Conservation (phyloP, 2,329 filamentous ascomycete species). For the Onygenales sp. region DNA sequence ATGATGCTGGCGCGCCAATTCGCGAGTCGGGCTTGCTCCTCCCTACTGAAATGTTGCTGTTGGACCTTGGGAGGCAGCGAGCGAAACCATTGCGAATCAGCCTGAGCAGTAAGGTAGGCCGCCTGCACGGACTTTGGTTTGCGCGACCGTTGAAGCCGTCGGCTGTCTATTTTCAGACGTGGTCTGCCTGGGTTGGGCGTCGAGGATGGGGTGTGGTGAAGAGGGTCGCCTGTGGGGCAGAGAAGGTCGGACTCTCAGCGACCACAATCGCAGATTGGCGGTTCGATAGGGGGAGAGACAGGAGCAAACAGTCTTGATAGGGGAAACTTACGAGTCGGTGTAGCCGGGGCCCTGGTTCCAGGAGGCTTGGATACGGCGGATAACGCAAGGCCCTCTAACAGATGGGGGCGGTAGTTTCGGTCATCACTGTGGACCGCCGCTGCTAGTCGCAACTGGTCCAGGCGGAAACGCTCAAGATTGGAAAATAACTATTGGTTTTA, state of each 20-base stretch:
- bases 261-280: background rate
- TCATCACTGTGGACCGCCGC: slow-evolving; percentile 18
- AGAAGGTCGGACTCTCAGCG: background rate
- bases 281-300: background rate
- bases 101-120: slow-evolving; percentile 35
- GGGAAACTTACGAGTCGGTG: slow-evolving; percentile 1
- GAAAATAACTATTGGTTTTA: slow-evolving; percentile 26
- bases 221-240: background rate
- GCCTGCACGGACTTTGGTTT: slow-evolving; percentile 30
- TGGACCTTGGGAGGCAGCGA: slow-evolving; percentile 64
- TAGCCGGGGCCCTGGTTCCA: background rate
- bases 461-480: slow-evolving; percentile 29
- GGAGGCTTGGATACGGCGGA: background rate
- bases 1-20: slow-evolving; percentile 45
- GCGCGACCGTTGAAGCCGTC: slow-evolving; percentile 17
- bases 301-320: background rate
- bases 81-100: slow-evolving; percentile 59
- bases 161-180: background rate
- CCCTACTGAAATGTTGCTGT: slow-evolving; percentile 58
- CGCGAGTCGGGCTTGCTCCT: slow-evolving; percentile 56
- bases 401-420: slow-evolving; percentile 12
- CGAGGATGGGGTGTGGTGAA: background rate
- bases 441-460: slow-evolving; percentile 23
- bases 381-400: background rate
- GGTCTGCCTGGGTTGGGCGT: background rate